Conservation (phyloP, 2,329 filamentous ascomycete species). For the Phyllosticta paracitricarpa region DNA sequence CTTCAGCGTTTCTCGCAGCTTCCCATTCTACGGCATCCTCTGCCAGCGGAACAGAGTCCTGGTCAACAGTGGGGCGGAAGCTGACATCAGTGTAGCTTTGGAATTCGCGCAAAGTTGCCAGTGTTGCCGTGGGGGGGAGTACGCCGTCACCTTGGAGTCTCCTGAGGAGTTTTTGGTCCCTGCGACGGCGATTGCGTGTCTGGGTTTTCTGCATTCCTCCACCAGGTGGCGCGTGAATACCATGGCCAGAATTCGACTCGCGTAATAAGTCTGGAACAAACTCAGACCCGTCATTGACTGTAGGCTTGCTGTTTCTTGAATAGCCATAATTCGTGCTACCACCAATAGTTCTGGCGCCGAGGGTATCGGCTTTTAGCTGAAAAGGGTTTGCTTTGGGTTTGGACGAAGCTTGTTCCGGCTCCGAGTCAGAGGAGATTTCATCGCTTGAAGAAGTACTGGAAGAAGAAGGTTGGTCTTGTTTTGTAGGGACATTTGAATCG, state of each 20-base stretch:
- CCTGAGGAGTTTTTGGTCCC: not conserved
- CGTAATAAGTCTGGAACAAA: no score
- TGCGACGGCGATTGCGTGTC: constrained; percentile 26
- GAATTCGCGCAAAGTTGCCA: not conserved
- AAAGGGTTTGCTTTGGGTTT: constrained; percentile 5
- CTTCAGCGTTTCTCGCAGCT: not conserved
- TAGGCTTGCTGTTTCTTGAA: not conserved
- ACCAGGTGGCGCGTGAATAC: not conserved
- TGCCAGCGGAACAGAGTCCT: not conserved
- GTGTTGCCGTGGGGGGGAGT: not conserved
- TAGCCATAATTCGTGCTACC: not conserved
- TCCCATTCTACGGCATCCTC: not conserved
- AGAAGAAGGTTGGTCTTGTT: no score
- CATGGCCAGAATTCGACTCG: constrained; percentile 35
- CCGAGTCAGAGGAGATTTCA: constrained; percentile 14
- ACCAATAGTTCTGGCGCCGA: constrained; percentile 21
- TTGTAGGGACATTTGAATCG: no score
- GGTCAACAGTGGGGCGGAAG: not conserved
- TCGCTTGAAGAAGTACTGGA: not conserved
- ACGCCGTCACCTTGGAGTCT: not conserved
- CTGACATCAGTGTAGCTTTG: not conserved
- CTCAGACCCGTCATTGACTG: constrained; percentile 14
- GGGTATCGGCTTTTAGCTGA: not conserved
- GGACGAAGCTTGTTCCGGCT: constrained; percentile 11
- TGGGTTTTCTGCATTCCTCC: constrained; percentile 37